Evolutionary conservation across 1,139 yeast genomes (phyloP).

Genomic region (Williopsis jadinii): DNA sequence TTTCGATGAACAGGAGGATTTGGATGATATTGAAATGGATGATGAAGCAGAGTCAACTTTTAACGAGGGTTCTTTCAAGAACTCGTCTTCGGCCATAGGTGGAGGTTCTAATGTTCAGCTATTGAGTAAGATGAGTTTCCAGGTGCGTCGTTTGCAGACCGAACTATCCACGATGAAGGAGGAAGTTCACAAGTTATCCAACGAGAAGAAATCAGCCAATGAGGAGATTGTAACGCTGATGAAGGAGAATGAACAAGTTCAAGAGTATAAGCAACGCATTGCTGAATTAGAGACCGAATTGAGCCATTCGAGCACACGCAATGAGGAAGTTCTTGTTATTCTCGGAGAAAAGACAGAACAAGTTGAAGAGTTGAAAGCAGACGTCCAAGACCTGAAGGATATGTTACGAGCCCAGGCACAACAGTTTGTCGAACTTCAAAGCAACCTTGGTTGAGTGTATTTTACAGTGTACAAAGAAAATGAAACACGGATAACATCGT

Average conservation of each 20-base stretch:
- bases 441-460: neutral
- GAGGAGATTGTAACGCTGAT: constrained; percentile 55
- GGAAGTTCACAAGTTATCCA: constrained; percentile 45
- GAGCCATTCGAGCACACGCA: constrained; percentile 32
- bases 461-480: neutral
- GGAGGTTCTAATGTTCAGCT: constrained; percentile 47
- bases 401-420: constrained; percentile 78
- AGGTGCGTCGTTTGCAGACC: constrained; percentile 71
- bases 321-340: constrained; percentile 61
- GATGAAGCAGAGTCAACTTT: constrained; percentile 8
- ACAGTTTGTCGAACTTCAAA: constrained; percentile 44
- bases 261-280: constrained; percentile 31
- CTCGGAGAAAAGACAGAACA: constrained; percentile 86
- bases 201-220: constrained; percentile 62
- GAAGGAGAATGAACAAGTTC: constrained; percentile 46
- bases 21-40: constrained; percentile 18
- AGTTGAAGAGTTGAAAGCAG: constrained; percentile 81
- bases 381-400: constrained; percentile 81
- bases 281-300: constrained; percentile 32
- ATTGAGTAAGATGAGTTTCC: constrained; percentile 65
- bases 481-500: neutral
- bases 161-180: constrained; percentile 64
- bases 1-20: constrained; percentile 14
- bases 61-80: constrained; percentile 5
- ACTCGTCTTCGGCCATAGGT: constrained; percentile 18